Evolutionary conservation across 495 filamentous ascomycete species (phyloP).

Genomic region (Neurospora sp.): DNA sequence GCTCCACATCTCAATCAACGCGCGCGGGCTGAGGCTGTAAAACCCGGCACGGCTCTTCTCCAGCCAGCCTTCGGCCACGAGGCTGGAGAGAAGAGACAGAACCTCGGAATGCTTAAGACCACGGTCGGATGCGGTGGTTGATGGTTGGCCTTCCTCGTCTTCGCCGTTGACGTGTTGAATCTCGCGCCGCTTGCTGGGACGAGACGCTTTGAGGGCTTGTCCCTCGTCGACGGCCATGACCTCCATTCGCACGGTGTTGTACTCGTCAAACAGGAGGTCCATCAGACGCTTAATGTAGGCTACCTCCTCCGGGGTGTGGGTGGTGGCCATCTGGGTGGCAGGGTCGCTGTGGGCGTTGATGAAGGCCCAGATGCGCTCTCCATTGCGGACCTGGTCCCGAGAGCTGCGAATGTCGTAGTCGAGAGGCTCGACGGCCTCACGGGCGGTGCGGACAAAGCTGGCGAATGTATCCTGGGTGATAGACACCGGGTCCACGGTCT

Average conservation of each 20-base stretch:
- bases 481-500: conserved; percentile 30
- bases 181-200: conserved; percentile 33
- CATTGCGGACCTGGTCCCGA: conserved; percentile 46
- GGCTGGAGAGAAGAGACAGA: conserved; percentile 53
- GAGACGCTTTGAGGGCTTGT: conserved; percentile 58
- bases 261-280: conserved; percentile 82
- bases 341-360: conserved; percentile 84
- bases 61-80: conserved; percentile 79
- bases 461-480: conserved; percentile 60
- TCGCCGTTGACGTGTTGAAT: conserved; percentile 27
- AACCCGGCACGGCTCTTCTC: conserved; percentile 58
- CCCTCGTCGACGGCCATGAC: conserved; percentile 68
- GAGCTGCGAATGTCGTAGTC: conserved; percentile 79
- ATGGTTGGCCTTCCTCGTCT: conserved; percentile 24
- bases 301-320: conserved; percentile 72
- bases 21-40: conserved; percentile 65
- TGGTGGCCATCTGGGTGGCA: conserved; percentile 79
- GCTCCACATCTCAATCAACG: conserved; percentile 70
- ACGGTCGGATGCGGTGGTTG: conserved; percentile 18
- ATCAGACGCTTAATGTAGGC: conserved; percentile 79
- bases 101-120: conserved; percentile 68
- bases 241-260: conserved; percentile 68
- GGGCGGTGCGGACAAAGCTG: conserved; percentile 57
- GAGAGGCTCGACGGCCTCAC: conserved; percentile 61
- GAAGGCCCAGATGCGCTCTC: conserved; percentile 55